Conservation (phyloP, 2,329 filamentous ascomycete species). For the Trichoderma asperellum region DNA sequence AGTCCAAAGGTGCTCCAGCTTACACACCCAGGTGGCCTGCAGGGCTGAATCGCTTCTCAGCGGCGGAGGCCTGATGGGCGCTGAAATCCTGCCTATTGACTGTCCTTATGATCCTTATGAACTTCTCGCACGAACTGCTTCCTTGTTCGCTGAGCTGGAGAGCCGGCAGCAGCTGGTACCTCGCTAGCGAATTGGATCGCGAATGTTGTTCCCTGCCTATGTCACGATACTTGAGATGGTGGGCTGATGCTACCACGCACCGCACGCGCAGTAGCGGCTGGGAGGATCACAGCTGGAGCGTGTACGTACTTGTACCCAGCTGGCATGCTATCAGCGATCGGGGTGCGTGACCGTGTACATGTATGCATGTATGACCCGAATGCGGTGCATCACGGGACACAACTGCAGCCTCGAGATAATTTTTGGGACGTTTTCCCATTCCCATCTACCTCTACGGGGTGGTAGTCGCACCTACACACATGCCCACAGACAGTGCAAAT, state of each 20-base stretch:
- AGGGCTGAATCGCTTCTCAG: slow-evolving; percentile 15
- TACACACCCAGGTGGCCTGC: slow-evolving; percentile 8
- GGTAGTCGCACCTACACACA: not conserved
- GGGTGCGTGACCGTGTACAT: slow-evolving; percentile 22
- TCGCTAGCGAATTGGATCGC: not conserved
- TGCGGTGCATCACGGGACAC: slow-evolving; percentile 18
- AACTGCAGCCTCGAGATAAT: not conserved
- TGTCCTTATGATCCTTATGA: too few relatives aligned
- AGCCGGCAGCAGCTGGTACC: not conserved
- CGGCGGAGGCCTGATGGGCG: slow-evolving; percentile 1
- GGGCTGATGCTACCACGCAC: slow-evolving; percentile 15
- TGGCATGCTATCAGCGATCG: not conserved
- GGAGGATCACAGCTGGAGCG: not conserved
- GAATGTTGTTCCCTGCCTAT: not conserved
- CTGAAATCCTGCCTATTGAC: not conserved
- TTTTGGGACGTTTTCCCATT: not conserved
- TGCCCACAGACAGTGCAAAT: not conserved
- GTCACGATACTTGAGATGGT: slow-evolving; percentile 21
- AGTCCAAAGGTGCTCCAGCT: not conserved
- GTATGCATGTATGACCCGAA: slow-evolving; percentile 25
- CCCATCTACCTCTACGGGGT: not conserved
- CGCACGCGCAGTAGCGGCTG: not conserved
- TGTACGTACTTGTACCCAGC: not conserved
- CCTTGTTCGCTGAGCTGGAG: not conserved
- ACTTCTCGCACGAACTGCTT: not conserved